Evolutionary conservation across 2,329 filamentous ascomycete genomes (phyloP).

Genomic region (Aureobasidium namibiae): DNA sequence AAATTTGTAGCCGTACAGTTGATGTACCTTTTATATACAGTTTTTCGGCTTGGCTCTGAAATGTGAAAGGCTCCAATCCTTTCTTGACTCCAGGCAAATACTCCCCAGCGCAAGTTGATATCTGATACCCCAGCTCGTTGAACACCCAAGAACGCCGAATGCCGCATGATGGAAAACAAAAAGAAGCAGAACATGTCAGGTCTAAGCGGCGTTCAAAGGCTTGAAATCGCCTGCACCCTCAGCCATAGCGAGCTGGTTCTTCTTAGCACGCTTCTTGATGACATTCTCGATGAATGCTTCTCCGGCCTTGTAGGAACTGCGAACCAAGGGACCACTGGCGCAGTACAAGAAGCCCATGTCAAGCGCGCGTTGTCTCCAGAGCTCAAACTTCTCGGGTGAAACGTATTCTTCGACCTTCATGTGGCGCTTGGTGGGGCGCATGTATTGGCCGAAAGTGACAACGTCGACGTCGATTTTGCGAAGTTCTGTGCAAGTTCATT

Average conservation of each 20-base stretch:
- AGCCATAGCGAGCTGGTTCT: conserved; percentile 24
- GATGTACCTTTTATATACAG: conserved; percentile 11
- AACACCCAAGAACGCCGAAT: neutral
- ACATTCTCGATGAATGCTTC: conserved; percentile 99
- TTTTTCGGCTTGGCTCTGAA: neutral
- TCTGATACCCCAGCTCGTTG: neutral
- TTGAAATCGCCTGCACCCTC: conserved; percentile 22
- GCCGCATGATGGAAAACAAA: neutral
- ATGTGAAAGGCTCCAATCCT: neutral
- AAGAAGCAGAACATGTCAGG: neutral
- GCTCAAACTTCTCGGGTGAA: conserved; percentile 81
- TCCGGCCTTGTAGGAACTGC: conserved; percentile 94
- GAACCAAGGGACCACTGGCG: conserved; percentile 83
- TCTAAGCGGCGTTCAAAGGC: conserved; percentile 7
- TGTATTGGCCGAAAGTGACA: conserved; percentile 99
- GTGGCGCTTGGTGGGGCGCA: conserved; percentile 96
- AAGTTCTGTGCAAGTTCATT: conserved; percentile 49
- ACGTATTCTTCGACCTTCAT: conserved; percentile 96
- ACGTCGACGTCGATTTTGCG: conserved; percentile 78
- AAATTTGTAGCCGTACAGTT: conserved; percentile 7
- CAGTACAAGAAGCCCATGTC: conserved; percentile 97
- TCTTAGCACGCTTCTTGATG: conserved; percentile 63
- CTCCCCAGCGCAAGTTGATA: conserved; percentile 14
- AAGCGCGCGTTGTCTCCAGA: conserved; percentile 81
- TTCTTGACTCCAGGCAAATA: conserved; percentile 11